Base-by-base conservation (phyloP, 441 rosid species). In the Biscutella laevigata region DNA sequence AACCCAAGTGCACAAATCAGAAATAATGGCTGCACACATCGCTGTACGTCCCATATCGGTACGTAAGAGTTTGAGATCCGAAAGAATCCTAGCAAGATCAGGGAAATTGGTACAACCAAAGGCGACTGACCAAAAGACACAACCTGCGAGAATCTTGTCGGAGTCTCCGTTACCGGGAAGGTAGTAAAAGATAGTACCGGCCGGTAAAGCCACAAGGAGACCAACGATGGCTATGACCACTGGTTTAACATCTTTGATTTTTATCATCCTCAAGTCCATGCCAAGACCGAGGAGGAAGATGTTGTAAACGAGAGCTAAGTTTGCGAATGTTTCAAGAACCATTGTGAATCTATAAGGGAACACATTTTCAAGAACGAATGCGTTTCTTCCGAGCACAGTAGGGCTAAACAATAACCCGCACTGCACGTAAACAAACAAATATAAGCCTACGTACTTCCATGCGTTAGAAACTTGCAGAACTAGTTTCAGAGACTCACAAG, bases 61-160 rank as follows among this genome's bases (percentile, higher is more conserved):
- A 53, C 78, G 80, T n/a, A 87, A 73, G 17, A 84, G 85, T 65
- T 87, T 90, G 58, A 86, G 75, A 62, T 86, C 86, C 0, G 86
- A 75, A 13, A 86, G 88, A 13, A 78, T 57, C 39, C 77, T 67
- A 2, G 84, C 78, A 3, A 89, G 82, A 41, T 80, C 94, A 0
- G 84, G 77, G 57, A 84, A 82, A 32, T 80, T 80, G 0, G 95
- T 84, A 44, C 81, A 77, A 0, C 74, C 63, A 9, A 82, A 77
- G 3, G 81, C 70, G 7, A 84, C 52, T 1, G 87, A 78, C 55
- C 79, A 79, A 57, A 67, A 80, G 22, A 76, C 4, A 41, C 67
- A 16, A 38, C 75, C 80, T 59, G n/a, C 39, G 11, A 20, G 1
- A 17, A 43, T 52, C 32, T 60, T 29, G 27, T 44, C 33, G 2